Conservation (phyloP, 495 filamentous ascomycete genomes). For the Daldinia decipiens region DNA sequence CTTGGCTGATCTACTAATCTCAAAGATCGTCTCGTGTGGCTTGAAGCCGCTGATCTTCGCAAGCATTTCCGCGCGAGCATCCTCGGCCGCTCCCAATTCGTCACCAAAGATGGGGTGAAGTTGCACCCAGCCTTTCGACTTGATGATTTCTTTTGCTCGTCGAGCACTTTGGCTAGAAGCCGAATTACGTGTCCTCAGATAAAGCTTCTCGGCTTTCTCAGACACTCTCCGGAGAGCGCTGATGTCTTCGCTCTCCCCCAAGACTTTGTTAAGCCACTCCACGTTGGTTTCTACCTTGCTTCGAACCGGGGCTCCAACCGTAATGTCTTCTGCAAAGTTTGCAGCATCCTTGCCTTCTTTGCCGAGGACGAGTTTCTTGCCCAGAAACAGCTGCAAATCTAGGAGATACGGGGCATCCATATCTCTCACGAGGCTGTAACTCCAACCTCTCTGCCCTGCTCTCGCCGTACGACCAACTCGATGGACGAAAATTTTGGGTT, state of each 20-base stretch:
- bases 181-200: conserved; percentile 85
- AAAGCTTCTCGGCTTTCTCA: conserved; percentile 90
- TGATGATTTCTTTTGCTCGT: conserved; percentile 77
- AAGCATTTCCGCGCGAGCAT: conserved; percentile 83
- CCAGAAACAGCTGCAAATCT: conserved; percentile 94
- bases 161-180: conserved; percentile 89
- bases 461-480: conserved; percentile 94
- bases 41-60: conserved; percentile 85
- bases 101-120: conserved; percentile 82
- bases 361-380: conserved; percentile 79
- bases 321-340: conserved; percentile 82
- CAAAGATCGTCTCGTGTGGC: conserved; percentile 93
- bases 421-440: conserved; percentile 87
- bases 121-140: conserved; percentile 72
- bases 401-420: conserved; percentile 89
- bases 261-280: conserved; percentile 81
- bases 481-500: conserved; percentile 96
- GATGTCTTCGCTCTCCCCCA: conserved; percentile 81
- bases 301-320: conserved; percentile 76
- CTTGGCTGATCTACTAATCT: conserved; percentile 78
- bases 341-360: conserved; percentile 60
- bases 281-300: conserved; percentile 75
- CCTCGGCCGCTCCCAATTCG: conserved; percentile 68
- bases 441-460: conserved; percentile 92
- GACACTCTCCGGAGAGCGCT: conserved; percentile 74